Conservation (phyloP, 2,329 filamentous ascomycete genomes). For the Paraconiothyrium sp. region DNA sequence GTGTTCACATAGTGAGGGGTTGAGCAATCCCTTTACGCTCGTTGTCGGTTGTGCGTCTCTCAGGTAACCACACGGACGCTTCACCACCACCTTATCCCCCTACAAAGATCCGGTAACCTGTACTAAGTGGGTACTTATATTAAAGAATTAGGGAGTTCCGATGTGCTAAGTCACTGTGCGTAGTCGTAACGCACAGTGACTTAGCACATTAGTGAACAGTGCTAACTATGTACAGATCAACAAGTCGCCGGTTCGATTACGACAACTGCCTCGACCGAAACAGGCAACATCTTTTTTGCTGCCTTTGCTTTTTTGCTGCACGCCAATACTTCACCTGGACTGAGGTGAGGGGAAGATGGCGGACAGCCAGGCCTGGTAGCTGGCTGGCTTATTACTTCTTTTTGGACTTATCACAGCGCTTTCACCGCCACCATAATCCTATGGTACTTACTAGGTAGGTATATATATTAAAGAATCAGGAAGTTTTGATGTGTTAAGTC, state of each 20-base stretch:
- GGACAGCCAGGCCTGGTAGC: neutral
- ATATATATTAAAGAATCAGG: neutral
- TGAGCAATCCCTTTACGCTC: neutral
- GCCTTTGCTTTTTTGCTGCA: neutral
- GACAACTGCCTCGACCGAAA: neutral
- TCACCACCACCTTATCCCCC: neutral
- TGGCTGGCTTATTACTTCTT: neutral
- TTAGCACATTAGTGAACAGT: neutral
- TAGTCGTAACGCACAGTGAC: neutral
- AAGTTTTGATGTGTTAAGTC: neutral
- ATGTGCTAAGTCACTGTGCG: neutral
- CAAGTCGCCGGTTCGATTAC: neutral
- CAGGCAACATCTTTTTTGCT: conserved; percentile 3
- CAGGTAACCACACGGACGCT: conserved; percentile 5
- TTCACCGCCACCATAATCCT: neutral
- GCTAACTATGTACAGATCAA: conserved; percentile 1
- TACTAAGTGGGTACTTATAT: neutral
- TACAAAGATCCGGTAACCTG: neutral
- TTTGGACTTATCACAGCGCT: neutral
- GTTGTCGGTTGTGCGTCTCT: neutral
- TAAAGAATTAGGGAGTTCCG: neutral
- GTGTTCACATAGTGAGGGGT: neutral
- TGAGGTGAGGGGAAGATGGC: neutral
- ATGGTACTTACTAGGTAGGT: neutral
- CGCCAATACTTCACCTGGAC: neutral